Base-by-base conservation (phyloP, 129 eudicot species). In the Pulicaria dysenterica region DNA sequence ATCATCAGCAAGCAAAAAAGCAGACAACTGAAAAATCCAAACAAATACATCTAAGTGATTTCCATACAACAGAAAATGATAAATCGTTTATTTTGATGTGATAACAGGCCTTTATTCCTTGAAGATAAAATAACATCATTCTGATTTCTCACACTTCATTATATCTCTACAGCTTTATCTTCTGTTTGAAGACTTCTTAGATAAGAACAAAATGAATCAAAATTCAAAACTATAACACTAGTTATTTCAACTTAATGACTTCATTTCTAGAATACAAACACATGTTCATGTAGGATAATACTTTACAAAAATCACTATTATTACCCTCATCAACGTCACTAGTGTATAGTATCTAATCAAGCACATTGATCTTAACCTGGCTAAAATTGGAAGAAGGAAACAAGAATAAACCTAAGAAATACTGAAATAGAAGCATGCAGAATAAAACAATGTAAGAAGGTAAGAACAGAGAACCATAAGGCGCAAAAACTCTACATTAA, bases 281-380 rank as follows among this genome's bases (percentile, higher is more conserved):
- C 16, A 5, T 37, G 13, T 60, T 31, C 14, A 5, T 13, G n/a
- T 13, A n/a, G 14, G 15, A 61, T 14, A 9, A 61, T 5, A n/a
- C 4, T 61, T 61, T 7, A 12, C 6, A 44, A 45, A 36, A 17
- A 65, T 41, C 10, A 12, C n/a, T 3, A 47, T 34, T n/a, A 48
- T 6, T 46, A 61, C 48, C 48, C 34, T 40, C 8, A 11, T 2
- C 5, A 56, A 24, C 3, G n/a, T 56, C 5, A 24, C 31, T 24
- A 24, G 41, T 39, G 31, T 31, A 10, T 24, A 24, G 41, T 56
- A 19, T 24, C 62, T 24, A 24, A 56, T 70, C 64, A 70, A 70
- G 42, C 53, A 70, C 74, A 16, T 69, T 53, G 54, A 37, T 14
- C 39, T 69, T 9, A 69, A 56, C 64, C 34, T n/a, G n/a, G n/a